Evolutionary conservation across 1,284 basidiomycete species (phyloP).

Genomic region (Ceratobasidium sp.): DNA sequence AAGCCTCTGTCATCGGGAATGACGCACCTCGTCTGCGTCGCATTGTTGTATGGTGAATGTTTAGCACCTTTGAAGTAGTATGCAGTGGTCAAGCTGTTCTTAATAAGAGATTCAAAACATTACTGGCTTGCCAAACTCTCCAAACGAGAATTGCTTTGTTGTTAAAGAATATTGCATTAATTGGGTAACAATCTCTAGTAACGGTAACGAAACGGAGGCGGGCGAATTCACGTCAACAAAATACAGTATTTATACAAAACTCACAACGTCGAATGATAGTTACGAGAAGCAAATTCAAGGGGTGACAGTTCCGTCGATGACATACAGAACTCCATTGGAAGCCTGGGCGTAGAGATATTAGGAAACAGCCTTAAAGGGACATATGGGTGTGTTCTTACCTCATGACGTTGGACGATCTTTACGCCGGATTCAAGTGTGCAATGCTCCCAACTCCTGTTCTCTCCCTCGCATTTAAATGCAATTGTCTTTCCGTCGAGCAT

Average conservation of each 20-base stretch:
- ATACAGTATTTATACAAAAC: not conserved
- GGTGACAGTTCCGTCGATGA: constrained; percentile 41
- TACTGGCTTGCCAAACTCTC: no score
- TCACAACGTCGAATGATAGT: not conserved
- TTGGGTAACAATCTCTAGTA: not conserved
- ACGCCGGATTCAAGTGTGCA: constrained; percentile 35
- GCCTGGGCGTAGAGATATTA: constrained; percentile 19
- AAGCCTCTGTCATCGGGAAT: not conserved
- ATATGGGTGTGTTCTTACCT: constrained; percentile 9
- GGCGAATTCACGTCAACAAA: not conserved
- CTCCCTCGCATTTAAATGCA: constrained; percentile 16
- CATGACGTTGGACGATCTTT: constrained; percentile 25
- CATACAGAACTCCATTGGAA: constrained; percentile 42
- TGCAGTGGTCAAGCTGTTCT: no score
- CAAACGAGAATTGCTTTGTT: not conserved
- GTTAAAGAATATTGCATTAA: not conserved
- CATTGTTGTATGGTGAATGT: not conserved
- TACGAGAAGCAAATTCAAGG: not conserved
- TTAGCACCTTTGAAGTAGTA: no score
- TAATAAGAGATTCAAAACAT: no score
- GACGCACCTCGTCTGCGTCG: not conserved
- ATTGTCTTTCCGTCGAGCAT: constrained; percentile 38
- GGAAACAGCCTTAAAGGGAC: not conserved
- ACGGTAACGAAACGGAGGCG: not conserved
- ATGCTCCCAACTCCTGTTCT: constrained; percentile 36